Conservation (phyloP, 2,329 filamentous ascomycete genomes). For the Cercospora sp. region DNA sequence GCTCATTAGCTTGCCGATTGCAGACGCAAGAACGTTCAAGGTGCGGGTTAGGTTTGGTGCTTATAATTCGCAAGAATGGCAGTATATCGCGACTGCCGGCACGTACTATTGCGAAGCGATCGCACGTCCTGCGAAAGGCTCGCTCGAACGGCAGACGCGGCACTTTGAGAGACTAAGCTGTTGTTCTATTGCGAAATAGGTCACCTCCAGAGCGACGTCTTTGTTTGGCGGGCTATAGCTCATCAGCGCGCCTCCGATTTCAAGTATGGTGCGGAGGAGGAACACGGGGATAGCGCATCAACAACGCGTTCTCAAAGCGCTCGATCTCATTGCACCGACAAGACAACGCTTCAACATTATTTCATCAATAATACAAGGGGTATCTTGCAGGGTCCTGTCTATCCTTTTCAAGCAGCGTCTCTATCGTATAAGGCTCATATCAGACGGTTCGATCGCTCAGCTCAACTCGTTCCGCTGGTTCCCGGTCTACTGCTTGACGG, state of each 20-base stretch:
- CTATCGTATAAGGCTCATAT: conserved; percentile 4
- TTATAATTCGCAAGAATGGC: conserved; percentile 8
- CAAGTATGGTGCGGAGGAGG: not conserved
- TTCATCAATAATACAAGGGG: conserved; percentile 1
- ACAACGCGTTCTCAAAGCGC: not conserved
- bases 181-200: not conserved
- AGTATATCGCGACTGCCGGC: conserved; percentile 7
- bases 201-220: not conserved
- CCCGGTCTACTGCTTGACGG: conserved; percentile 21
- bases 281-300: not conserved
- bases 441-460: not conserved
- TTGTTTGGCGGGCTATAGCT: not conserved
- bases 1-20: conserved; percentile 1
- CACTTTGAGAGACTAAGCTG: not conserved
- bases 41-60: conserved; percentile 3
- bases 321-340: not conserved
- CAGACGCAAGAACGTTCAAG: not conserved
- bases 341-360: not conserved
- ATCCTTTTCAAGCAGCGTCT: conserved; percentile 3
- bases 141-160: conserved; percentile 4
- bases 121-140: not conserved
- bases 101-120: not conserved
- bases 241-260: not conserved
- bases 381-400: conserved; percentile 14
- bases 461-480: conserved; percentile 11